Conservation (phyloP, 2,329 filamentous ascomycete species). For the Cladophialophora yegresii region DNA sequence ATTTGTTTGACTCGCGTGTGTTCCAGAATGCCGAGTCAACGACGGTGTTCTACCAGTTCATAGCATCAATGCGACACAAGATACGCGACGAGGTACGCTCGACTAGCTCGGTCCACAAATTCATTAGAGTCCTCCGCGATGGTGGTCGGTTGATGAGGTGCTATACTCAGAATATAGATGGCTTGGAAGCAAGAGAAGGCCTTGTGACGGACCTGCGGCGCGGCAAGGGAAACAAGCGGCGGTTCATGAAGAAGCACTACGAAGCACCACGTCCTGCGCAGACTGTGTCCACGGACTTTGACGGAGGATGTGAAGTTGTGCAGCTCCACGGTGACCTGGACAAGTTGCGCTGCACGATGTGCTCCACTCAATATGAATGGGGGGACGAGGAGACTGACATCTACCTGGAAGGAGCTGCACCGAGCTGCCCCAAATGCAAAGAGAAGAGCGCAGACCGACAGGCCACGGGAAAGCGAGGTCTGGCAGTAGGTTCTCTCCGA, state of each 20-base stretch:
- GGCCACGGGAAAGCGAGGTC: slow-evolving; percentile 65
- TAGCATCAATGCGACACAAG: slow-evolving; percentile 66
- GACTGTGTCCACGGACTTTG: slow-evolving; percentile 31
- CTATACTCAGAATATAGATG: slow-evolving; percentile 76
- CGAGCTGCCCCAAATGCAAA: slow-evolving; percentile 66
- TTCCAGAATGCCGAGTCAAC: slow-evolving; percentile 69
- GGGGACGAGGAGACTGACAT: slow-evolving; percentile 54
- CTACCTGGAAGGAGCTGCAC: slow-evolving; percentile 62
- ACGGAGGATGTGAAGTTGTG: slow-evolving; percentile 55
- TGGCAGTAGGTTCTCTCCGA: slow-evolving; percentile 67
- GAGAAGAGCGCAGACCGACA: slow-evolving; percentile 63
- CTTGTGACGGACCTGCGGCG: slow-evolving; percentile 63
- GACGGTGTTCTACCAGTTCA: slow-evolving; percentile 71
- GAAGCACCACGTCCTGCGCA: slow-evolving; percentile 33
- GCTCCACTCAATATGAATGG: slow-evolving; percentile 41
- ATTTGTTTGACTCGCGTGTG: slow-evolving; percentile 70
- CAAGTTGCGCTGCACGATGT: slow-evolving; percentile 59
- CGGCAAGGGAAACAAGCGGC: slow-evolving; percentile 63
- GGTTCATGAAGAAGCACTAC: slow-evolving; percentile 56
- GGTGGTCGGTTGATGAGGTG: slow-evolving; percentile 68
- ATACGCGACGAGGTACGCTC: slow-evolving; percentile 59
- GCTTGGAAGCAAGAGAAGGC: slow-evolving; percentile 70
- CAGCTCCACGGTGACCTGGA: slow-evolving; percentile 71
- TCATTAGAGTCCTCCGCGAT: slow-evolving; percentile 68
- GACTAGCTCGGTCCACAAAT: slow-evolving; percentile 67